A percentile compares a stretch with the other conserved stretches of the same genome.
Conservation (phyloP, 768 basidiomycete species). For the Amanita molliuscula region DNA sequence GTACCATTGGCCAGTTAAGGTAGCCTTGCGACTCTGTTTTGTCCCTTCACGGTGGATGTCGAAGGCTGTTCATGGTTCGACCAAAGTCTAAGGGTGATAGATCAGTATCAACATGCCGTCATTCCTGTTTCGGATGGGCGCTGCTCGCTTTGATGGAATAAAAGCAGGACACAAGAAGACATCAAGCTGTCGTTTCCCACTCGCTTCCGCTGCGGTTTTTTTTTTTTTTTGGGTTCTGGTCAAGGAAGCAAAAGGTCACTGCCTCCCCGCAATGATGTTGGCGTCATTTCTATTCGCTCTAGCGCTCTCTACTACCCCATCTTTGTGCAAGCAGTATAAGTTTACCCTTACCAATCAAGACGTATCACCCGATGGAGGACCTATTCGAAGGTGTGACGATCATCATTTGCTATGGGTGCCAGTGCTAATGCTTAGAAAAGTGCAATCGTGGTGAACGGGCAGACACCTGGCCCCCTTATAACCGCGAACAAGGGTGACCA, state of each 20-base stretch:
- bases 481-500: slow-evolving; percentile 19
- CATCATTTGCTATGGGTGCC: neutral
- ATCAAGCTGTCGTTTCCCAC: neutral
- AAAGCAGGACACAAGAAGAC: too few relatives aligned
- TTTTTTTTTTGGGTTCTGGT: neutral
- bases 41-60: too few relatives aligned
- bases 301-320: neutral
- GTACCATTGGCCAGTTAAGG: too few relatives aligned
- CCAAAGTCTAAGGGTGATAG: too few relatives aligned
- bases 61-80: too few relatives aligned
- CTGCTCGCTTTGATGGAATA: too few relatives aligned
- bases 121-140: too few relatives aligned
- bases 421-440: slow-evolving; percentile 12
- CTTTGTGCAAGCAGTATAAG: neutral
- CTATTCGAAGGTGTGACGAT: slow-evolving; percentile 8
- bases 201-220: neutral
- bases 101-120: too few relatives aligned
- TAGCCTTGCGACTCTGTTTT: too few relatives aligned
- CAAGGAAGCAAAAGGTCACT: neutral
- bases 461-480: slow-evolving; percentile 39
- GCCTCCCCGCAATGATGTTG: neutral
- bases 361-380: slow-evolving; percentile 5
- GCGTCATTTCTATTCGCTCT: neutral
- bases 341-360: neutral
- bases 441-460: slow-evolving; percentile 33